A percentile compares a stretch with the other conserved stretches of the same genome.
These are phyloP conservation scores for Nemania diffusa DNA, from an alignment of 2,329 filamentous ascomycete species.

Conservation along the genomic window DNA sequence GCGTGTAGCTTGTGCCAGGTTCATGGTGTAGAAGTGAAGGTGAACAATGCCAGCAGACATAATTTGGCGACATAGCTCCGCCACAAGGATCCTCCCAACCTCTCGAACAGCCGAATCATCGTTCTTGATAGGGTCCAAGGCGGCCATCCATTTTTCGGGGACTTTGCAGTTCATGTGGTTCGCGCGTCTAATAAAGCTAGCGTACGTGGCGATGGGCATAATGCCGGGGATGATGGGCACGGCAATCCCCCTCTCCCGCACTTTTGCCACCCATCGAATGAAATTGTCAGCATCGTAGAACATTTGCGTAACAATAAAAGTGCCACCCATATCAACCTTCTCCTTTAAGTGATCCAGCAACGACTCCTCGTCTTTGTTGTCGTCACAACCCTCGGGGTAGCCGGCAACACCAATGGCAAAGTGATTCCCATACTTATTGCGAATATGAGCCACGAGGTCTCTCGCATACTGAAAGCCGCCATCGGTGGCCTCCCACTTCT, in stretches of 20 bases:
- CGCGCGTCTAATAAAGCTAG: constrained; percentile 87
- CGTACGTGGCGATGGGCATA: constrained; percentile 96
- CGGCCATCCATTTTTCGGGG: constrained; percentile 81
- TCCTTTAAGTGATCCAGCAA: constrained; percentile 94
- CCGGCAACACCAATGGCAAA: constrained; percentile 98
- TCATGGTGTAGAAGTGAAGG: constrained; percentile 99
- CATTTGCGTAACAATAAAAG: constrained; percentile 98
- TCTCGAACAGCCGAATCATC: constrained; percentile 93
- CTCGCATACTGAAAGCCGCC: constrained; percentile 91
- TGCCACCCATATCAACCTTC: constrained; percentile 93
- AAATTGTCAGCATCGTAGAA: constrained; percentile 99
- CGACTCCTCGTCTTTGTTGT: constrained; percentile 85
- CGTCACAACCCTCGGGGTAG: constrained; percentile 95
- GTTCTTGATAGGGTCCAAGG: constrained; percentile 93
- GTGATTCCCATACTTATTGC: constrained; percentile 81
- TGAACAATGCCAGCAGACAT: constrained; percentile 85
- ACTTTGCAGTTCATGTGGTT: constrained; percentile 91
- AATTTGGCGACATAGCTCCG: constrained; percentile 88
- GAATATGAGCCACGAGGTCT: constrained; percentile 84
- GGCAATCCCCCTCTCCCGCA: constrained; percentile 83
- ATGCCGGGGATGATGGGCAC: constrained; percentile 88
- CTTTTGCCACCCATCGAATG: constrained; percentile 86
- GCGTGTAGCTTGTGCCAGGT: constrained; percentile 90
- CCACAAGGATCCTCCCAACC: constrained; percentile 86
- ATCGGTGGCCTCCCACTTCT: constrained; percentile 90